Base-by-base conservation (phyloP, 2,329 filamentous ascomycete genomes). In the Hypoxylon sp. region DNA sequence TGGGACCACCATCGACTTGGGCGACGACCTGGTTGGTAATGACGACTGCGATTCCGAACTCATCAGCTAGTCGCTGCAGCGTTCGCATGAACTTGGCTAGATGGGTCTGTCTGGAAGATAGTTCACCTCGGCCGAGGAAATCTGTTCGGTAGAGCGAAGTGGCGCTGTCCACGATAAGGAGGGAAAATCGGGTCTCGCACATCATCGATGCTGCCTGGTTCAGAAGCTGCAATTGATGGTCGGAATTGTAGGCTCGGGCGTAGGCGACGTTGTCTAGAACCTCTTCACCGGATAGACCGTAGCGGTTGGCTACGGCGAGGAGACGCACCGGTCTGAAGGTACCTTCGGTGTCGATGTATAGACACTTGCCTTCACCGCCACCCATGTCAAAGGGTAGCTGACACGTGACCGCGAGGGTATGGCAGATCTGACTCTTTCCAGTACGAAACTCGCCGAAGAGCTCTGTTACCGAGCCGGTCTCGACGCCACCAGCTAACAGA, bases 21-120 rank as follows among this genome's bases (percentile, higher is more conserved):
- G 94, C 94, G 29, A 99, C 95, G 20, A 99, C 94, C 72, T 99
- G 94, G 69, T 99, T 99, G 31, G 94, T 97, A 67, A 99, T 99
- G 63, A 99, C 91, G 5, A 99, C 94, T 0, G 94, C 94, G 63
- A 99, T 97, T 51, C 94, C 94, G 69, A 99, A 99, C 71, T 88
- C 86, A 62, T 89, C 86, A 3, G 86, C 86, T 16, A 94, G 79
- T 7, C 90, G 80, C 72, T 94, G 90, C 16, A 95, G 78, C 2
- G 84, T 91, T 44, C 90, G 84, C 88, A 95, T 88, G 69, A 95
- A 95, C 69, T 92, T 94, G 56, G 90, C 90, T 32, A 95, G 74
- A 71, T 95, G 90, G 2, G 87, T 91, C 69, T 99, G 94, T 59
- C 94, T 82, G 38, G 89, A 92, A n/a, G 91, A 96, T 21, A 99